Evolutionary conservation across 257 asterid species (phyloP).

Genomic region (Prunella vulgaris): DNA sequence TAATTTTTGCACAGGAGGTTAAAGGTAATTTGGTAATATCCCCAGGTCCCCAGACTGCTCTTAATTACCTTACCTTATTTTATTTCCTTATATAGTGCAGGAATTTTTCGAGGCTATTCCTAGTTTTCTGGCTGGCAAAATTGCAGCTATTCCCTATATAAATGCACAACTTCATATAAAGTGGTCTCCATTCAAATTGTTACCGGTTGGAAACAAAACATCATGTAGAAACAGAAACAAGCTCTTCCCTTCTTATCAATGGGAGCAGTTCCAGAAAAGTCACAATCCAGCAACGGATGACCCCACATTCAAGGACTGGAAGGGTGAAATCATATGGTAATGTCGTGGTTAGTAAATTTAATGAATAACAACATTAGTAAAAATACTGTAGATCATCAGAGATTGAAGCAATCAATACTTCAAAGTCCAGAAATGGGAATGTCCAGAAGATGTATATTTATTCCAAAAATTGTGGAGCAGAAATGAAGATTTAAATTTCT

Average conservation of each 20-base stretch:
- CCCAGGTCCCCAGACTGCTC: background rate
- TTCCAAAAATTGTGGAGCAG: background rate
- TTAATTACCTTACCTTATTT: background rate
- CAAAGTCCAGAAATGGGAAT: background rate
- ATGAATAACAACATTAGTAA: background rate
- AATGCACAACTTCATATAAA: no score
- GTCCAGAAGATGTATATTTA: background rate
- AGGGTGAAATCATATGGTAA: background rate
- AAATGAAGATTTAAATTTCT: background rate
- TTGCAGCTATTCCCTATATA: background rate
- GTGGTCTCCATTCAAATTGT: no score
- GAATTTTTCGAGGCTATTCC: background rate
- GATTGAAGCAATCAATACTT: background rate
- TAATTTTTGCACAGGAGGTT: background rate
- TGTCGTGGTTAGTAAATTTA: background rate
- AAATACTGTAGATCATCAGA: background rate
- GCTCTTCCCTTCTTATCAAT: no score
- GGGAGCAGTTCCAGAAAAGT: no score
- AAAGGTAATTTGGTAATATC: background rate
- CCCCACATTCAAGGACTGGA: background rate
- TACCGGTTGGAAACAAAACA: no score
- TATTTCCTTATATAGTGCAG: background rate
- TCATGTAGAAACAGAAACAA: no score
- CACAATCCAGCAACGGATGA: background rate
- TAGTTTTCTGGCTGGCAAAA: background rate